Evolutionary conservation across 768 basidiomycete genomes (phyloP), one percentile per base, ranked within the genome.

Genomic region (Cantharellus cinnabarinus): DNA sequence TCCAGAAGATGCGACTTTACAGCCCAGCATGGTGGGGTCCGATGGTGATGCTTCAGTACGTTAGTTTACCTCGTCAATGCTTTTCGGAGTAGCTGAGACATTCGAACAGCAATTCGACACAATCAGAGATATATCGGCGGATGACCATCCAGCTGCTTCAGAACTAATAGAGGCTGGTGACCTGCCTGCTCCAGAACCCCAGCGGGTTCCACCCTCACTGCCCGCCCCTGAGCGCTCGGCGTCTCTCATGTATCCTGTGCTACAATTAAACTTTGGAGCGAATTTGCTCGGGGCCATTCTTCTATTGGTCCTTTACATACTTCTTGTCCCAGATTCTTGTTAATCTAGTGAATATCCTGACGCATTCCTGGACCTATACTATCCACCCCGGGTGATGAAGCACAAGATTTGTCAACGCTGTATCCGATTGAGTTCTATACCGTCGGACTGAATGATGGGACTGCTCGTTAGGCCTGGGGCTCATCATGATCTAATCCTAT

Each of bases 1-100:
- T 42, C 81, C 83, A 48, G 89, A 91, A 68, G 89, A 86, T 62
- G 62, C 2, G 81, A 85, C 2, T 86, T 86, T 62, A 68, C 66
- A 40, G 34, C 56, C 61, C 62, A 60, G 66, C 61, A 67, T 64
- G 58, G 65, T 65, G 15, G 63, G 67, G 65, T 62, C 64, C 60
- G 67, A 58, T 56, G 62, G 68, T 41, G 70, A 64, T 60, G 71
- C 73, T 57, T 72, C 69, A 39, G 76, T 75, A 65, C 63, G 73
- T 71, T 35, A 64, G 73, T 71, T 35, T 62, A 51, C n/a, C 52
- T 48, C 61, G 56, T 42, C 15, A 62, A 63, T 20, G 62, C 41
- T 54, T 2, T 48, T 51, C 42, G 51, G 40, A 29, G 3, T n/a
- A 29, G 50, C 48, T 4, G 14, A 51, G 37, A 15, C 57, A 58